Evolutionary conservation across 139 green algal genomes (phyloP), one percentile per base, ranked within the genome.

Genomic region (Volvox africanus): DNA sequence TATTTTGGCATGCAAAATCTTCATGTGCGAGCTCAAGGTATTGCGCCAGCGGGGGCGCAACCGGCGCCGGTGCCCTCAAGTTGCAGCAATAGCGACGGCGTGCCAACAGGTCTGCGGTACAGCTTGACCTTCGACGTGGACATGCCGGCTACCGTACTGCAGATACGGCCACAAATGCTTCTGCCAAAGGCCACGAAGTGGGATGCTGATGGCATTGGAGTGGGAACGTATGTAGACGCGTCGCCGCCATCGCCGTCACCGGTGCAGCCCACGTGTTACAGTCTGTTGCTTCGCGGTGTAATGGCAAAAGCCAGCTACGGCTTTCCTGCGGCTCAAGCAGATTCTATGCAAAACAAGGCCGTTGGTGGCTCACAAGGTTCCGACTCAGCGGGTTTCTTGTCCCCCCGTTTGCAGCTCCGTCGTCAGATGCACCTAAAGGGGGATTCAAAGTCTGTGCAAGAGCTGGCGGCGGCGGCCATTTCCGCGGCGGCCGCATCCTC

Each of bases 221-320:
- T 12, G 36, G 36, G 17, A 5, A 19, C 77, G 36, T 36, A 21
- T 16, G 36, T 26, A 14, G 18, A 22, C 13, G 0, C 36, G 78
- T 67, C 12, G 37, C 37, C 35, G 36, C 36, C 37, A 24, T 21
- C 80, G 36, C 37, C 30, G 11, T 82, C 76, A 30, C 61, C 76
- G 14, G 16, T 2, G 11, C 76, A 82, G 76, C 76, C 78, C 36
- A 76, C 18, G 61, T 87, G 81, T 61, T 87, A 87, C 61, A 87
- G 36, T 21, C 61, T 87, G n/a, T 12, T 68, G 1, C 61, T 87
- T n/a, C 81, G 61, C 13, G 81, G 81, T 32, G 16, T 76, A 5
- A 61, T n/a, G 3, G 61, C 61, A 0, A 20, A 30, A 19, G 81
- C 61, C 81, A 61, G 24, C 9, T 87, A 24, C 61, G 19, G 30